A percentile compares a stretch with the other conserved stretches of the same genome.
Conservation (phyloP, 768 basidiomycete species). For the Rhodosporidiobolus sp. region DNA sequence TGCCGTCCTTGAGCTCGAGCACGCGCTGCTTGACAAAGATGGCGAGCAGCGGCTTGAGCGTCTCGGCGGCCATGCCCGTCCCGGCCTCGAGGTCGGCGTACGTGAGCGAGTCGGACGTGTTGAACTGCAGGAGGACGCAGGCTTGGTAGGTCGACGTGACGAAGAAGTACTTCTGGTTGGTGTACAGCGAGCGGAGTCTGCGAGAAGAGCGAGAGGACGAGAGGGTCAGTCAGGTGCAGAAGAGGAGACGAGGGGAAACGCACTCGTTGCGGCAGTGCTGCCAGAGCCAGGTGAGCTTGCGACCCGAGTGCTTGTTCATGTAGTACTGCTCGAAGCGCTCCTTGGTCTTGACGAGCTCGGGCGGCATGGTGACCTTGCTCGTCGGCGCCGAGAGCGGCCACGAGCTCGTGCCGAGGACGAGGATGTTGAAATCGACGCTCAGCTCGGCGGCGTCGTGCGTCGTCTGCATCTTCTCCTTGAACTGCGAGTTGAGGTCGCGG, state of each 20-base stretch:
- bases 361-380: conserved; percentile 83
- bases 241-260: neutral
- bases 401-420: conserved; percentile 92
- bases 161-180: conserved; percentile 90
- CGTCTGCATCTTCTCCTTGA: conserved; percentile 82
- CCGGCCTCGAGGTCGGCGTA: conserved; percentile 73
- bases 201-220: neutral
- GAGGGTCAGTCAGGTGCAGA: neutral
- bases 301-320: conserved; percentile 86
- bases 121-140: conserved; percentile 91
- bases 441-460: conserved; percentile 68
- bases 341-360: conserved; percentile 80
- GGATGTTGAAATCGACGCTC: conserved; percentile 84
- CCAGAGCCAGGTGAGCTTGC: conserved; percentile 97
- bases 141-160: conserved; percentile 94
- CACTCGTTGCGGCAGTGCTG: conserved; percentile 91
- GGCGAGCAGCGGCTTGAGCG: conserved; percentile 62
- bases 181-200: conserved; percentile 77
- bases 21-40: conserved; percentile 84
- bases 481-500: conserved; percentile 90
- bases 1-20: conserved; percentile 84
- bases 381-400: conserved; percentile 85
- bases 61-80: conserved; percentile 70
- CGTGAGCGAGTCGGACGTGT: conserved; percentile 79
- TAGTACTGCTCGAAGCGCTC: conserved; percentile 91